Conservation (phyloP, 768 basidiomycete genomes). For the Tylopilus sp. region DNA sequence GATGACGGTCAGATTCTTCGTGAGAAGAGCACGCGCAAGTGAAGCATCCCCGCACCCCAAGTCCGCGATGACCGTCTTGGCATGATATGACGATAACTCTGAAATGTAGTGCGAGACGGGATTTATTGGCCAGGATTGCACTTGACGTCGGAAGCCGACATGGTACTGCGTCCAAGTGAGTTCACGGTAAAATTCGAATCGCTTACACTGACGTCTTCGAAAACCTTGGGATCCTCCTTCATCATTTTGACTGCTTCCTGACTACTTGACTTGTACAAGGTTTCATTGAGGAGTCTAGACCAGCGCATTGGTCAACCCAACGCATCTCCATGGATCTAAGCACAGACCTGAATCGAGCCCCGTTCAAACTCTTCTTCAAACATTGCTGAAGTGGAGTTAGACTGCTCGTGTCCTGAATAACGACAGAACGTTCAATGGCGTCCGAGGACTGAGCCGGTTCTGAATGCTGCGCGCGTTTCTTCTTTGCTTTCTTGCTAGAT, state of each 20-base stretch:
- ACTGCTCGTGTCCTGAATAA: constrained; percentile 16
- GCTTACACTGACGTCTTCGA: constrained; percentile 63
- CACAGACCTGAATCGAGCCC: constrained; percentile 79
- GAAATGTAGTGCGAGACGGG: constrained; percentile 83
- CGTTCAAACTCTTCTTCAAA: constrained; percentile 78
- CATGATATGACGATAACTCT: constrained; percentile 58
- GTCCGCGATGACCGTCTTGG: constrained; percentile 78
- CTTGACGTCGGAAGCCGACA: constrained; percentile 85
- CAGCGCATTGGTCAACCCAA: constrained; percentile 6
- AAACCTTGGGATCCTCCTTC: constrained; percentile 76
- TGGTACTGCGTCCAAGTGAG: constrained; percentile 69
- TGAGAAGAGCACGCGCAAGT: constrained; percentile 69
- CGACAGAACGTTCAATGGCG: constrained; percentile 14
- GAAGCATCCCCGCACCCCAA: constrained; percentile 95
- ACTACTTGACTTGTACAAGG: constrained; percentile 85
- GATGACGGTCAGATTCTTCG: constrained; percentile 64
- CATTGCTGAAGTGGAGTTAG: constrained; percentile 72
- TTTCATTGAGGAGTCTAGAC: constrained; percentile 84
- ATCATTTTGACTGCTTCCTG: constrained; percentile 74
- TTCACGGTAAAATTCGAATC: constrained; percentile 1
- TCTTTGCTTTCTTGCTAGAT: constrained; percentile 17
- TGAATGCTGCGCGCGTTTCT: constrained; percentile 18
- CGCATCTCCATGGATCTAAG: not conserved
- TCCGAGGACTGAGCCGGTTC: constrained; percentile 22
- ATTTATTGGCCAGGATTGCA: constrained; percentile 90